Evolutionary conservation across 1,139 yeast species (phyloP).

Genomic region (Lodderomyces oxycetoniae): DNA sequence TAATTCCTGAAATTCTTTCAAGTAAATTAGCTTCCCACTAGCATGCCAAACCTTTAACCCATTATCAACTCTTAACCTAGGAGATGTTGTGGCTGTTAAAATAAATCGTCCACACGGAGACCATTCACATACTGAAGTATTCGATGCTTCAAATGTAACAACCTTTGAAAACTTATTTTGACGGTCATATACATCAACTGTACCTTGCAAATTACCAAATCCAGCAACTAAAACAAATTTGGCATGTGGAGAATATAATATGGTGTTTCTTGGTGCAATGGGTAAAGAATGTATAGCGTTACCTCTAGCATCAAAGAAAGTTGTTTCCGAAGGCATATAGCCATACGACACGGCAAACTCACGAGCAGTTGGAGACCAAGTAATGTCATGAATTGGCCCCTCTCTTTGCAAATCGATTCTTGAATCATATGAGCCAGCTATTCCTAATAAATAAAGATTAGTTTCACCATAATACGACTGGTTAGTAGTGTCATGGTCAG

Average conservation of each 20-base stretch:
- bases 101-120: constrained; percentile 96
- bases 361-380: constrained; percentile 95
- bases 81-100: constrained; percentile 94
- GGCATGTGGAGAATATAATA: constrained; percentile 91
- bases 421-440: constrained; percentile 88
- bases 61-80: constrained; percentile 94
- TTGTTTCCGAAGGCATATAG: constrained; percentile 94
- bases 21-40: constrained; percentile 73
- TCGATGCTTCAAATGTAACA: constrained; percentile 82
- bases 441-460: constrained; percentile 82
- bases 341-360: constrained; percentile 98
- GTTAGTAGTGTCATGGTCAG: constrained; percentile 93
- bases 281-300: constrained; percentile 80
- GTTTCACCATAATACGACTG: constrained; percentile 97
- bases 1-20: constrained; percentile 77
- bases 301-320: constrained; percentile 94
- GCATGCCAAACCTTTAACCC: constrained; percentile 94
- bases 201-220: constrained; percentile 96
- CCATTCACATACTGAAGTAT: constrained; percentile 96
- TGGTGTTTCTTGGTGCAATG: constrained; percentile 83
- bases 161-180: constrained; percentile 79
- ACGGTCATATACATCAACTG: constrained; percentile 92
- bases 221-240: constrained; percentile 91
- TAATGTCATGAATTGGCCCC: constrained; percentile 95
- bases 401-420: constrained; percentile 83